These are phyloP conservation scores for Penicillium sp. DNA, from an alignment of 2,329 filamentous ascomycete species.

Conservation along the genomic window DNA sequence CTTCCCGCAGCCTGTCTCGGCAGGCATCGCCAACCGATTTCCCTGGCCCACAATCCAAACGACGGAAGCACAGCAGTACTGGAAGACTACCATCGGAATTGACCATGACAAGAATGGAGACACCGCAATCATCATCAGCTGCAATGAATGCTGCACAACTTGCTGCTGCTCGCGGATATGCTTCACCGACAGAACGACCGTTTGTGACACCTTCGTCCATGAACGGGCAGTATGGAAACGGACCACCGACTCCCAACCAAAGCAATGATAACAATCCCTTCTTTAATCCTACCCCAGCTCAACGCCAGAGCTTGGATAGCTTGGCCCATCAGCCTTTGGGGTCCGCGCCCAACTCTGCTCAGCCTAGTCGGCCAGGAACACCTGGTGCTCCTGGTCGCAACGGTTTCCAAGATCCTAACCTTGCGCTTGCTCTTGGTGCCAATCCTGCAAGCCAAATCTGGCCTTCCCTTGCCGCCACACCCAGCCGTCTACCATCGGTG, in stretches of 20 bases:
- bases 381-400: conserved; percentile 53
- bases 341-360: conserved; percentile 69
- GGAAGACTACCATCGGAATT: conserved; percentile 70
- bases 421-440: conserved; percentile 38
- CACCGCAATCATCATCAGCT: conserved; percentile 45
- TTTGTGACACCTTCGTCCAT: conserved; percentile 48
- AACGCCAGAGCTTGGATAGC: conserved; percentile 66
- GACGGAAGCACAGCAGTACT: conserved; percentile 73
- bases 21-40: conserved; percentile 69
- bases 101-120: conserved; percentile 80
- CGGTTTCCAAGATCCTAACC: conserved; percentile 40
- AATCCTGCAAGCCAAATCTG: conserved; percentile 53
- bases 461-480: conserved; percentile 52
- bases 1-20: conserved; percentile 66
- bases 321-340: conserved; percentile 64
- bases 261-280: conserved; percentile 61
- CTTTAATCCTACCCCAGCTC: conserved; percentile 55
- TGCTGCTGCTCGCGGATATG: conserved; percentile 37
- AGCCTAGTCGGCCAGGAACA: conserved; percentile 75
- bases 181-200: conserved; percentile 45
- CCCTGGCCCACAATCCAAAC: conserved; percentile 69
- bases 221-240: conserved; percentile 54
- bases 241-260: conserved; percentile 63
- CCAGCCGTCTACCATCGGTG: conserved; percentile 57
- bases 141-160: conserved; percentile 44